Evolutionary conservation across 495 filamentous ascomycete genomes (phyloP).

Genomic region (Xylaria flabelliformis): DNA sequence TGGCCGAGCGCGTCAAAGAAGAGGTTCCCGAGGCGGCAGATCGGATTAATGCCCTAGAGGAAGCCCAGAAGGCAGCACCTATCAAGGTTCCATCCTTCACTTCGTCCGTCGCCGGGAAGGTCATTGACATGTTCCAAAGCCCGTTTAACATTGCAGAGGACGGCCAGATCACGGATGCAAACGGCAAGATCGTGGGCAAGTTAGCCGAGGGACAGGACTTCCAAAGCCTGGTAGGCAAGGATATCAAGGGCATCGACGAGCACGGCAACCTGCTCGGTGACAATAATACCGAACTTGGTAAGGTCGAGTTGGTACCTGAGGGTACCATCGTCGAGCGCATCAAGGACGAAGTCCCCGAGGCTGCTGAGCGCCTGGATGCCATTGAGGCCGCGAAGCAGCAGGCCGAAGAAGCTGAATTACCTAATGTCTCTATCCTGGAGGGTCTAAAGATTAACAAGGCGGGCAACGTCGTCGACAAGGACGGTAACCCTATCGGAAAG

Average conservation of each 20-base stretch:
- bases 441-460: slow-evolving; percentile 77
- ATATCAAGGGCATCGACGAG: slow-evolving; percentile 79
- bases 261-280: slow-evolving; percentile 85
- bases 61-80: slow-evolving; percentile 55
- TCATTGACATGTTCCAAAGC: slow-evolving; percentile 39
- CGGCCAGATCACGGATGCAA: slow-evolving; percentile 70
- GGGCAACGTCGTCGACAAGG: slow-evolving; percentile 73
- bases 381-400: slow-evolving; percentile 64
- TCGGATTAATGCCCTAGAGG: slow-evolving; percentile 50
- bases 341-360: slow-evolving; percentile 62
- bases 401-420: slow-evolving; percentile 53
- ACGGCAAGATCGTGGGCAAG: slow-evolving; percentile 75
- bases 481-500: slow-evolving; percentile 73
- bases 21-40: slow-evolving; percentile 53
- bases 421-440: slow-evolving; percentile 69
- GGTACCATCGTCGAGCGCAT: slow-evolving; percentile 64
- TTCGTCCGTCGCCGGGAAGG: slow-evolving; percentile 37
- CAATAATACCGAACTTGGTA: slow-evolving; percentile 79
- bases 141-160: slow-evolving; percentile 59
- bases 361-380: slow-evolving; percentile 44
- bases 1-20: slow-evolving; percentile 64
- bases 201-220: slow-evolving; percentile 70
- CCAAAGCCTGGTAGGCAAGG: slow-evolving; percentile 71
- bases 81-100: slow-evolving; percentile 38
- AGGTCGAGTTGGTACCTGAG: slow-evolving; percentile 77